Evolutionary conservation across 2,329 filamentous ascomycete genomes (phyloP).

Genomic region (Didymella keratinophila): DNA sequence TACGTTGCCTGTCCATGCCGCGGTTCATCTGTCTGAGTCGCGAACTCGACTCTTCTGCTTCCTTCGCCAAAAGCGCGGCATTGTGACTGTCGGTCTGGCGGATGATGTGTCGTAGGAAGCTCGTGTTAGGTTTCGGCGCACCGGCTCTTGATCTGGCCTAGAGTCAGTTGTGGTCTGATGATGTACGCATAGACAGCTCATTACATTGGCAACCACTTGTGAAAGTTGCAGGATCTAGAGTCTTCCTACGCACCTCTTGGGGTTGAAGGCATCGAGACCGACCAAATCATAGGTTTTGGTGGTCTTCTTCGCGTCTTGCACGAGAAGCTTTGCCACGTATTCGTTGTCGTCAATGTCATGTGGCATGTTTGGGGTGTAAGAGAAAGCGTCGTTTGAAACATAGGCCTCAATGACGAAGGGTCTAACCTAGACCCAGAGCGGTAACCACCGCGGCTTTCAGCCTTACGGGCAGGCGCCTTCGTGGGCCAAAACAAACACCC

Average conservation of each 20-base stretch:
- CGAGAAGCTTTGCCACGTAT: constrained; percentile 80
- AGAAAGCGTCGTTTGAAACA: constrained; percentile 6
- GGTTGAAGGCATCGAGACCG: constrained; percentile 73
- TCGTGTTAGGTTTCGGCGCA: constrained; percentile 86
- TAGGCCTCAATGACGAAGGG: constrained; percentile 12
- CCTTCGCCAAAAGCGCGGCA: constrained; percentile 81
- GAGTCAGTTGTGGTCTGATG: not conserved
- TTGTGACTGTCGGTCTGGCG: constrained; percentile 90
- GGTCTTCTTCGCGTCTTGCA: constrained; percentile 77
- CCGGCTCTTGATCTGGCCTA: constrained; percentile 65
- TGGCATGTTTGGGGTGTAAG: constrained; percentile 29
- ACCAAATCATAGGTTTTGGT: constrained; percentile 77
- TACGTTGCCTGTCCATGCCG: constrained; percentile 25
- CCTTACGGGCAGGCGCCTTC: constrained; percentile 24
- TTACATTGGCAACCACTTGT: constrained; percentile 9
- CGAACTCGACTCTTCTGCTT: constrained; percentile 78
- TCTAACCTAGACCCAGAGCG: constrained; percentile 21
- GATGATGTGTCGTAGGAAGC: constrained; percentile 87
- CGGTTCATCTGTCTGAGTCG: constrained; percentile 64
- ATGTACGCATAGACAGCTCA: not conserved
- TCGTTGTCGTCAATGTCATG: constrained; percentile 66
- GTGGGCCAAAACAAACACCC: constrained; percentile 43
- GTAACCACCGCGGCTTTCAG: constrained; percentile 36
- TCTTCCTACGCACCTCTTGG: constrained; percentile 57
- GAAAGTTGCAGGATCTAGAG: constrained; percentile 5